phyloP scores from a whole-genome alignment of 2,329 filamentous ascomycete genomes.

The Cordyceps pruinosa region DNA sequence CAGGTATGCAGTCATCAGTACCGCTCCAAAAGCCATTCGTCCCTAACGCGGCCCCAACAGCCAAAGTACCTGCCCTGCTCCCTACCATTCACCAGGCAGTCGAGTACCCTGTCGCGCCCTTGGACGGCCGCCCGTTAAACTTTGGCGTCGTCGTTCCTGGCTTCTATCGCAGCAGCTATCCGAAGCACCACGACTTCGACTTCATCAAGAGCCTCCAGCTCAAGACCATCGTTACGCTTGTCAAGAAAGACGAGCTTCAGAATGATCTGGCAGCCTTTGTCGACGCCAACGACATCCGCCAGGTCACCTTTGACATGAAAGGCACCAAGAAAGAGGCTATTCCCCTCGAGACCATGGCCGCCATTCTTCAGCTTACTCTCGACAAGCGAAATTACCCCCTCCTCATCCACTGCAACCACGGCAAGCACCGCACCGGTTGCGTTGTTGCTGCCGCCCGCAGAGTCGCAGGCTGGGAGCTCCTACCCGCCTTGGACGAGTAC shows the following conservation, averaged over 20 bases:
- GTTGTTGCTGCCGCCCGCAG: conserved; percentile 76
- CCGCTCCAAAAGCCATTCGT: neutral
- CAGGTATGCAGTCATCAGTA: neutral
- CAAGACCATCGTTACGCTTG: conserved; percentile 70
- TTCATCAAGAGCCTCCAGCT: conserved; percentile 63
- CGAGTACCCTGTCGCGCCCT: conserved; percentile 17
- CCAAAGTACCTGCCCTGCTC: neutral
- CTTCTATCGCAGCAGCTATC: conserved; percentile 79
- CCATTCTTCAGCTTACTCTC: conserved; percentile 64
- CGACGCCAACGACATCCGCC: conserved; percentile 57
- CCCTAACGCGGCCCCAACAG: neutral
- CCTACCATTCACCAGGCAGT: conserved; percentile 1
- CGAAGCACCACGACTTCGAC: conserved; percentile 59
- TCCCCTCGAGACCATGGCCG: conserved; percentile 57
- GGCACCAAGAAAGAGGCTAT: conserved; percentile 82
- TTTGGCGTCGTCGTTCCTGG: conserved; percentile 69
- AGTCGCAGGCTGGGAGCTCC: conserved; percentile 58
- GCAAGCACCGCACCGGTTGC: conserved; percentile 88
- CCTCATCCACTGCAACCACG: conserved; percentile 88
- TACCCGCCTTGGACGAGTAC: conserved; percentile 66
- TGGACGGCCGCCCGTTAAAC: conserved; percentile 50
- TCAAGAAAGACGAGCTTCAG: conserved; percentile 52
- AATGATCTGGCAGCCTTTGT: conserved; percentile 56
- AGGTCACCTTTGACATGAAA: conserved; percentile 69
- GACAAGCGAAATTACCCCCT: conserved; percentile 71